These are phyloP conservation scores for Pyronema omphalodes DNA, from an alignment of 495 filamentous ascomycete genomes.

Conservation along the genomic window DNA sequence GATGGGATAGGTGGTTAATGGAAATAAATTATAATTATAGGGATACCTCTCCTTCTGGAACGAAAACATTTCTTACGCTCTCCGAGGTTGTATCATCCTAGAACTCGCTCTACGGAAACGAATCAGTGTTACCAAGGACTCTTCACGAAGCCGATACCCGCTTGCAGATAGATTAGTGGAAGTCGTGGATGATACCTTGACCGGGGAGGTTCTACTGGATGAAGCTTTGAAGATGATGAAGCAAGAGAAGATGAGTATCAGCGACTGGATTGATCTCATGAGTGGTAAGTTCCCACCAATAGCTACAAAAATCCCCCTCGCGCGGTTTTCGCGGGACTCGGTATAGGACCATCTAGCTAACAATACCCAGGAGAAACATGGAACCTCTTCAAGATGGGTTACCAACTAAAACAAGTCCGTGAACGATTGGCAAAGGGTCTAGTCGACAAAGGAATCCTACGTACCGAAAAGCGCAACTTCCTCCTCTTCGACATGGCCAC, in stretches of 20 bases:
- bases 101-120: slow-evolving; percentile 91
- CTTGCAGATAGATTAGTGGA: slow-evolving; percentile 85
- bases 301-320: neutral
- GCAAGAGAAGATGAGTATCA: slow-evolving; percentile 97
- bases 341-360: slow-evolving; percentile 14
- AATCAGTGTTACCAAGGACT: slow-evolving; percentile 96
- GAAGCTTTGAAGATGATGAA: slow-evolving; percentile 99
- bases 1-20: neutral
- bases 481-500: slow-evolving; percentile 99
- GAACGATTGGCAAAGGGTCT: slow-evolving; percentile 95
- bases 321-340: neutral
- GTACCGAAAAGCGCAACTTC: slow-evolving; percentile 98
- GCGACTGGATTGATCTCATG: slow-evolving; percentile 95
- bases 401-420: slow-evolving; percentile 97
- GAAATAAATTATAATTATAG: slow-evolving; percentile 30
- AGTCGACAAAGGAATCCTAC: slow-evolving; percentile 94
- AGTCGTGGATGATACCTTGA: slow-evolving; percentile 91
- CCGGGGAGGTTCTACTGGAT: slow-evolving; percentile 91
- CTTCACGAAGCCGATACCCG: slow-evolving; percentile 76
- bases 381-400: slow-evolving; percentile 99
- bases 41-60: slow-evolving; percentile 99
- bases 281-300: slow-evolving; percentile 49
- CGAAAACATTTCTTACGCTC: slow-evolving; percentile 95
- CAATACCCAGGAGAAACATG: slow-evolving; percentile 70
- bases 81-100: slow-evolving; percentile 94